phyloP scores from a whole-genome alignment of 2,329 filamentous ascomycete genomes.

The Penicillium sp. region DNA sequence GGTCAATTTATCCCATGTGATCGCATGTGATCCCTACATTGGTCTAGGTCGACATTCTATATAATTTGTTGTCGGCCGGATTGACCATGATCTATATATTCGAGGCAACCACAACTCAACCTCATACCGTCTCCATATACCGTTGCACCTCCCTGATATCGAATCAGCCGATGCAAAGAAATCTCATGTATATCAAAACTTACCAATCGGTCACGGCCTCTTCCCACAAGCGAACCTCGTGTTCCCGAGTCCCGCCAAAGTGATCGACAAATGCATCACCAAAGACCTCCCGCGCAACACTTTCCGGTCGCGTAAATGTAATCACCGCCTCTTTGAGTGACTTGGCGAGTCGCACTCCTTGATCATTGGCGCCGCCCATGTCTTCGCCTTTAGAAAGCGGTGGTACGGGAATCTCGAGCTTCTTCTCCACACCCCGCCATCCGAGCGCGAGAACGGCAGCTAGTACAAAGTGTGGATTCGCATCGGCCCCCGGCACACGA shows the following conservation, averaged over 20 bases:
- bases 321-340: slow-evolving; percentile 76
- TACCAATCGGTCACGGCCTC: slow-evolving; percentile 97
- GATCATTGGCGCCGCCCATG: slow-evolving; percentile 64
- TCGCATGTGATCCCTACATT: too few species aligned
- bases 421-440: slow-evolving; percentile 88
- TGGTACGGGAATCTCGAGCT: slow-evolving; percentile 72
- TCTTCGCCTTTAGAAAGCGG: slow-evolving; percentile 81
- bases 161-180: slow-evolving; percentile 15
- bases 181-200: slow-evolving; percentile 36
- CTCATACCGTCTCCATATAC: slow-evolving; percentile 68
- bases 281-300: slow-evolving; percentile 87
- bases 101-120: too few species aligned
- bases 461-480: slow-evolving; percentile 82
- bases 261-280: slow-evolving; percentile 95
- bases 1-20: too few species aligned
- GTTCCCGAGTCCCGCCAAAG: slow-evolving; percentile 83
- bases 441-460: slow-evolving; percentile 81
- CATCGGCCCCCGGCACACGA: slow-evolving; percentile 86
- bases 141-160: slow-evolving; percentile 62
- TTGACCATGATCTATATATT: too few species aligned
- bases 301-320: slow-evolving; percentile 68
- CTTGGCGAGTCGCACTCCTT: slow-evolving; percentile 74
- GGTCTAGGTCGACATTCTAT: too few species aligned
- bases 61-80: too few species aligned
- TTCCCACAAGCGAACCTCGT: slow-evolving; percentile 86